Conservation (phyloP, 129 eudicot species). For the Artemisia argyi region DNA sequence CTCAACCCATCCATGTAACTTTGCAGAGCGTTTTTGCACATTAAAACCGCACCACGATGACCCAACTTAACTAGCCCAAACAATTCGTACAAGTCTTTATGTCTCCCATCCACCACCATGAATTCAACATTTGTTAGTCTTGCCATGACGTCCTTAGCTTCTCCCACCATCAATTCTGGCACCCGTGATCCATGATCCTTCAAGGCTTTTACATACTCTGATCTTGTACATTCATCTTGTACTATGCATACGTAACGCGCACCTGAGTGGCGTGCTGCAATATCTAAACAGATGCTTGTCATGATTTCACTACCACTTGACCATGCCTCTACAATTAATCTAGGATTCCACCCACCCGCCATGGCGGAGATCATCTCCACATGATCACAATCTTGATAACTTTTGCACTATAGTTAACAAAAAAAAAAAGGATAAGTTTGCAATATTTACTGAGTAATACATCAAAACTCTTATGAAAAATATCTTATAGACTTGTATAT, state of each 20-base stretch:
- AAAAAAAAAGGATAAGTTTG: too few relatives aligned
- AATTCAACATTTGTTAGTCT: slow-evolving; percentile 41
- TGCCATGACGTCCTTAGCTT: slow-evolving; percentile 41
- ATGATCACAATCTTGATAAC: slow-evolving; percentile 31
- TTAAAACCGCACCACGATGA: slow-evolving; percentile 50
- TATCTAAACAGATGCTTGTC: slow-evolving; percentile 45
- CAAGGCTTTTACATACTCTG: slow-evolving; percentile 35
- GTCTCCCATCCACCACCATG: slow-evolving; percentile 53
- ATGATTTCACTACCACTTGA: slow-evolving; percentile 28
- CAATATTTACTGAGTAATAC: too few relatives aligned
- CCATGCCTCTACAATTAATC: slow-evolving; percentile 49
- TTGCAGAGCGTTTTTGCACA: slow-evolving; percentile 32
- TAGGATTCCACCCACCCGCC: slow-evolving; percentile 60
- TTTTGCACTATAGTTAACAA: slow-evolving; percentile 33
- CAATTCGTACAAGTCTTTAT: slow-evolving; percentile 34
- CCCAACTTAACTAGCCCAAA: slow-evolving; percentile 35
- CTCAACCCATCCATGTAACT: slow-evolving; percentile 27
- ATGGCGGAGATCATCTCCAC: slow-evolving; percentile 57
- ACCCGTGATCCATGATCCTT: neutral
- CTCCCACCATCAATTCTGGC: slow-evolving; percentile 56
- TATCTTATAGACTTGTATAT: too few relatives aligned
- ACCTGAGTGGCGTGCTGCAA: slow-evolving; percentile 45
- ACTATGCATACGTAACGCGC: slow-evolving; percentile 55
- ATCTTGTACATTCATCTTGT: slow-evolving; percentile 34
- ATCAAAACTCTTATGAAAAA: too few relatives aligned